A percentile compares a stretch with the other conserved stretches of the same genome.
These are phyloP conservation scores for Phoenix roebelenii DNA, from an alignment of 176 grass and related monocot species.

Conservation along the genomic window DNA sequence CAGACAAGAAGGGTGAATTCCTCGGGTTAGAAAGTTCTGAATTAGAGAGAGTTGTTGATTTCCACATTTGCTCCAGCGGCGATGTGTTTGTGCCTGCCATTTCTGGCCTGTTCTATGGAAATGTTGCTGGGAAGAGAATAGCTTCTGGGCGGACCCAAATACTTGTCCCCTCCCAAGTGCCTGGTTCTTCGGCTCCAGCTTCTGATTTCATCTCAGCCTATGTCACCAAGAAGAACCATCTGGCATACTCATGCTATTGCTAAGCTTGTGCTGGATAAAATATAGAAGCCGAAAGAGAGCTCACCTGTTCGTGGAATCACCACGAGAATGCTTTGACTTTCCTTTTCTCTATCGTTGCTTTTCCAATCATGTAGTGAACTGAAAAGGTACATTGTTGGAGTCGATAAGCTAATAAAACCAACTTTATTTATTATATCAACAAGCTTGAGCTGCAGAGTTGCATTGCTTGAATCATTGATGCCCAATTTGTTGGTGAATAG, in stretches of 20 bases:
- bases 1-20: conserved; percentile 18
- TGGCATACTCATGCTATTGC: conserved; percentile 39
- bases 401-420: no score
- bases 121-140: conserved; percentile 27
- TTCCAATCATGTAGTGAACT: no score
- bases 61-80: conserved; percentile 22
- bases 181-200: neutral
- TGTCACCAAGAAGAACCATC: conserved; percentile 36
- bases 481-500: no score
- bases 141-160: conserved; percentile 16
- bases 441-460: no score
- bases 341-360: no score
- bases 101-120: conserved; percentile 23
- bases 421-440: no score
- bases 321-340: no score
- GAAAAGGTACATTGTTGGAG: no score
- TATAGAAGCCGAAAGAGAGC: neutral
- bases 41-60: conserved; percentile 23
- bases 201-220: conserved; percentile 28
- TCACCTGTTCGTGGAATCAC: neutral
- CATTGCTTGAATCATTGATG: no score
- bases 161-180: conserved; percentile 12
- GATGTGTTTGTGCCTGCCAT: conserved; percentile 26
- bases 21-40: conserved; percentile 12
- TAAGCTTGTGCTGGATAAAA: conserved; percentile 1